Conservation (phyloP, 208 protist species). For the Vickermania spadyakhi region DNA sequence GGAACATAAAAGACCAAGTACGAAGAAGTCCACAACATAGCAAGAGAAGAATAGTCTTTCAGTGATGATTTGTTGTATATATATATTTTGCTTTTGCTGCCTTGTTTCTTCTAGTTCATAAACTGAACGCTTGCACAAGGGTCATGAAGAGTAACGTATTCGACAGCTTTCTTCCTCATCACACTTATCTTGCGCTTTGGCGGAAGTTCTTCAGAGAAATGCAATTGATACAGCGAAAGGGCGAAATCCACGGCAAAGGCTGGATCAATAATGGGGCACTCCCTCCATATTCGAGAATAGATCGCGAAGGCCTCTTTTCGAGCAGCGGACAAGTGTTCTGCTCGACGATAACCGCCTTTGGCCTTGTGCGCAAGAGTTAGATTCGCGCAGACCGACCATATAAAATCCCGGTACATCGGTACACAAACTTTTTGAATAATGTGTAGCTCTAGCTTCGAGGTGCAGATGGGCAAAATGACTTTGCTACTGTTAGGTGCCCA, state of each 20-base stretch:
- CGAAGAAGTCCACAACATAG: no score
- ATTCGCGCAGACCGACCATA: neutral
- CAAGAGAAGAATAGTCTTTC: no score
- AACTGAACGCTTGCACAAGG: no score
- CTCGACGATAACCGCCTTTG: neutral
- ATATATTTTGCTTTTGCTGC: no score
- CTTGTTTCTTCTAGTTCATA: no score
- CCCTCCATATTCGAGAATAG: constrained; percentile 35
- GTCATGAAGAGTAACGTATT: constrained; percentile 2
- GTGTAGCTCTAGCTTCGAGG: constrained; percentile 20
- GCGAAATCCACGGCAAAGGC: constrained; percentile 23
- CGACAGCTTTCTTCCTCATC: constrained; percentile 25
- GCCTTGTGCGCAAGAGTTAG: neutral
- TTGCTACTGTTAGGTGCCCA: constrained; percentile 14
- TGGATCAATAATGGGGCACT: constrained; percentile 47
- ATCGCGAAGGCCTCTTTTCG: constrained; percentile 25
- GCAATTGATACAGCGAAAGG: constrained; percentile 32
- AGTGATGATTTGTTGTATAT: no score
- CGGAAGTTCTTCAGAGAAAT: constrained; percentile 22
- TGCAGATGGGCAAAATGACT: constrained; percentile 18
- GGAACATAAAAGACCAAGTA: no score
- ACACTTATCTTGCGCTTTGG: constrained; percentile 13
- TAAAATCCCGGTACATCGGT: neutral
- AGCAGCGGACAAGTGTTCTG: neutral
- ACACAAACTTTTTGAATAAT: constrained; percentile 8